Evolutionary conservation across 768 basidiomycete genomes (phyloP), one percentile per base, ranked within the genome.

Genomic region (Cystobasidium ongulense): DNA sequence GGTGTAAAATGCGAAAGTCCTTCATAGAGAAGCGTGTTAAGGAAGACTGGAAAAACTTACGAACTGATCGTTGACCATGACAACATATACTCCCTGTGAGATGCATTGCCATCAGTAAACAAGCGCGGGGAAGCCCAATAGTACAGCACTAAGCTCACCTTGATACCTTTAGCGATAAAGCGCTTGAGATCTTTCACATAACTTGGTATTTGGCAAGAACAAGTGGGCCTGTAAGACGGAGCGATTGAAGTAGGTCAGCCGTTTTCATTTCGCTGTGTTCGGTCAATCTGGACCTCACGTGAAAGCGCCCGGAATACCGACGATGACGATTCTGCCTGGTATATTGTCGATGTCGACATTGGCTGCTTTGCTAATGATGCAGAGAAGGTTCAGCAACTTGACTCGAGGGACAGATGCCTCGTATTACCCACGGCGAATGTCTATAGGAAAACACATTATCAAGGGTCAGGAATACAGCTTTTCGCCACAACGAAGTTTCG

Each of bases 221-320:
- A 67, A 17, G 65, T 67, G 39, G 63, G 41, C 18, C 63, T 65
- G 63, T 17, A 39, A 18, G 7, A 65, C 5, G 33, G 29, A 65
- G 38, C 17, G 27, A 29, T 17, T 29, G 25, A 13, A 13, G n/a
- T n/a, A n/a, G 5, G 46, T 50, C 46, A 21, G 46, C n/a, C 18
- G n/a, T n/a, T n/a, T n/a, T n/a, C n/a, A n/a, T 17, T 61, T 13
- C 31, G 25, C 27, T 18, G 46, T 50, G 17, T 50, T 50, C 46
- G 17, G 17, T 17, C 46, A 23, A 50, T 17, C 46, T 23, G 17
- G 23, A 50, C 36, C 10, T 41, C 29, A 67, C 65, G 63, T 35
- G 63, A 64, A 64, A 15, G 65, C 65, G 11, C 65, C 65, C 15
- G 65, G 65, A 39, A 67, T 50, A 25, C 65, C 65, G 25, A 67